phyloP scores from a whole-genome alignment of 495 filamentous ascomycete genomes.

The Jackrogersella multiformis region DNA sequence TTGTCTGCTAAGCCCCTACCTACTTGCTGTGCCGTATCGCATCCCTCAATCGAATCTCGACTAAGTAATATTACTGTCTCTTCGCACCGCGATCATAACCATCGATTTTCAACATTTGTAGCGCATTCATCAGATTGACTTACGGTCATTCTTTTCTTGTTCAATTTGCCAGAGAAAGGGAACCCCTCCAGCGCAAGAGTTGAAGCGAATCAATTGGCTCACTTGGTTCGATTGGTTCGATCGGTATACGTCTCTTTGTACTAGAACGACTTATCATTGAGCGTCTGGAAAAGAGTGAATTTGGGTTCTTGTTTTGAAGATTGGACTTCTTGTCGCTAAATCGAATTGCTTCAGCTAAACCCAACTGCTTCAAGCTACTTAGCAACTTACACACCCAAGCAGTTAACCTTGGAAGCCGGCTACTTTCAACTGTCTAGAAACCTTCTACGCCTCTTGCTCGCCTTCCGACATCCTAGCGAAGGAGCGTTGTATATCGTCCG shows the following conservation, averaged over 20 bases:
- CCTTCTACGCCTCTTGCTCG: background rate
- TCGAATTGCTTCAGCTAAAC: background rate
- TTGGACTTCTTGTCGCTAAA: conserved; percentile 5
- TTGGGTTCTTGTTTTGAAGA: conserved; percentile 15
- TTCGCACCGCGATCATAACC: conserved; percentile 12
- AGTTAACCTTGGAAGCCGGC: no score
- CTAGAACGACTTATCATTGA: conserved; percentile 16
- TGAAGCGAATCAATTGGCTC: conserved; percentile 24
- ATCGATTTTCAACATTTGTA: conserved; percentile 15
- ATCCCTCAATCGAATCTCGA: conserved; percentile 15
- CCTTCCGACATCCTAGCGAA: conserved; percentile 17
- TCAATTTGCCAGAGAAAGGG: conserved; percentile 32
- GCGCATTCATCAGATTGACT: conserved; percentile 19
- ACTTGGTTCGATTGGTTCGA: conserved; percentile 18
- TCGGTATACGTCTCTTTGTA: conserved; percentile 29
- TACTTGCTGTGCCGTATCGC: conserved; percentile 14
- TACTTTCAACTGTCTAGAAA: conserved; percentile 15
- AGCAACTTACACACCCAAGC: conserved; percentile 7
- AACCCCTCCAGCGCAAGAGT: conserved; percentile 17
- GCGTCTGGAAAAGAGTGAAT: conserved; percentile 22
- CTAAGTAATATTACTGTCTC: conserved; percentile 6
- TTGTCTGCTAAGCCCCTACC: no score
- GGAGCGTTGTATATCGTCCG: conserved; percentile 25
- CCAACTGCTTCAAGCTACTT: background rate
- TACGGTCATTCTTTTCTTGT: conserved; percentile 17